Evolutionary conservation across 202 grass and related monocot genomes (phyloP).

Genomic region (Setaria viridis): DNA sequence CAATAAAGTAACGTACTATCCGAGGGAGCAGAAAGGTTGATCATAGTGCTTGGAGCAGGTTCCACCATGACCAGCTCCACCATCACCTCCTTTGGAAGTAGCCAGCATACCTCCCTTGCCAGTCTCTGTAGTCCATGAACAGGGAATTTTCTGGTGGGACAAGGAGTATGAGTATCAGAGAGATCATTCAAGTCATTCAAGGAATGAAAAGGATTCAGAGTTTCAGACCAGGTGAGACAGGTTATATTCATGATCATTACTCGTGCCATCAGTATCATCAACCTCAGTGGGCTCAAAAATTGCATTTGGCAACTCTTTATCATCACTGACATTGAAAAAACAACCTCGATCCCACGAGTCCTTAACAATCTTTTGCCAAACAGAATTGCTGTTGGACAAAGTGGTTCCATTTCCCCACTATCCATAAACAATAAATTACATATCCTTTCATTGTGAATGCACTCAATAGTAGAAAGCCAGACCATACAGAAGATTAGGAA

Average conservation of each 20-base stretch:
- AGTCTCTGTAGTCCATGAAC: neutral
- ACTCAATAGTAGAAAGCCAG: neutral
- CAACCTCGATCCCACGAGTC: constrained; percentile 5
- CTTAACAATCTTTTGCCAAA: constrained; percentile 41
- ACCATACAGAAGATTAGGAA: neutral
- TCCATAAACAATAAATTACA: constrained; percentile 23
- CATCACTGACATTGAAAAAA: constrained; percentile 28
- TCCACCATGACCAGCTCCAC: neutral
- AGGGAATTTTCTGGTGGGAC: neutral
- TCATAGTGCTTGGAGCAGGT: neutral
- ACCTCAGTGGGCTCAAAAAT: constrained; percentile 22
- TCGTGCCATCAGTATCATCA: neutral
- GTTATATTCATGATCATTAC: neutral
- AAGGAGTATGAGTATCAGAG: neutral
- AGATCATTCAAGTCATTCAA: neutral
- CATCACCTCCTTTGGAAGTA: neutral
- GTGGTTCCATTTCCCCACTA: constrained; percentile 45
- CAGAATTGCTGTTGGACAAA: constrained; percentile 21
- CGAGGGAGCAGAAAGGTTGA: neutral
- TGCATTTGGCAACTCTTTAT: constrained; percentile 19
- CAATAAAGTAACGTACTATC: neutral
- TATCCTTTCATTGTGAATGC: neutral
- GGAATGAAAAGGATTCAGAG: neutral
- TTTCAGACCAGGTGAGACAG: neutral
- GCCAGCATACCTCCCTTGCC: neutral